Conservation (phyloP, 768 basidiomycete species). For the Pisolithus sp. region DNA sequence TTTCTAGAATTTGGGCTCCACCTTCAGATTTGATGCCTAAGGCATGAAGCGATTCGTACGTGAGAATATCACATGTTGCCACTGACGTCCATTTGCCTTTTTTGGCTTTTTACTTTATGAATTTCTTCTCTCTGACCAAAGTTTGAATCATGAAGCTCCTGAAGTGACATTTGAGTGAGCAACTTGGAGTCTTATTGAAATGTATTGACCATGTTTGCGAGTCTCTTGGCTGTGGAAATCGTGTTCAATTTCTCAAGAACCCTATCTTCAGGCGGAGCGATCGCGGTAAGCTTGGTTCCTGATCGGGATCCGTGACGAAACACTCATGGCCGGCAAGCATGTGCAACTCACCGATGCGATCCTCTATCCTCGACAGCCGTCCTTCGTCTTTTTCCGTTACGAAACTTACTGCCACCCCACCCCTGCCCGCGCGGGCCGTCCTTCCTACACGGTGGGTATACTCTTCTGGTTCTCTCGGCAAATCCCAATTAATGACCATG, state of each 20-base stretch:
- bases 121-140: slow-evolving; percentile 89
- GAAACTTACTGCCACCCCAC: slow-evolving; percentile 88
- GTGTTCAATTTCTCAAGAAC: slow-evolving; percentile 81
- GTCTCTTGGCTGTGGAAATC: slow-evolving; percentile 88
- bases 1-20: not conserved
- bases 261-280: slow-evolving; percentile 69
- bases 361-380: slow-evolving; percentile 74
- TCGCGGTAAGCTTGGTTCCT: slow-evolving; percentile 74
- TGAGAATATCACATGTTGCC: not conserved
- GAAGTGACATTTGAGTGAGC: slow-evolving; percentile 5
- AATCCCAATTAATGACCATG: slow-evolving; percentile 96
- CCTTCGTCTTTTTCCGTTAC: slow-evolving; percentile 93
- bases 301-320: slow-evolving; percentile 5
- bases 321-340: not conserved
- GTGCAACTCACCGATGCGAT: slow-evolving; percentile 64
- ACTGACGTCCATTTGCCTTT: slow-evolving; percentile 9
- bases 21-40: slow-evolving; percentile 1
- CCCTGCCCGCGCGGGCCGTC: slow-evolving; percentile 85
- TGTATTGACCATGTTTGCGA: slow-evolving; percentile 82
- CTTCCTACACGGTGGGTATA: slow-evolving; percentile 95
- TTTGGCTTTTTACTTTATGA: slow-evolving; percentile 53
- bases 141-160: slow-evolving; percentile 82
- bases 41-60: not conserved
- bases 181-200: not conserved
- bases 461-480: slow-evolving; percentile 85